phyloP scores from a whole-genome alignment of 129 eudicot species.

The Sambucus nigra region DNA sequence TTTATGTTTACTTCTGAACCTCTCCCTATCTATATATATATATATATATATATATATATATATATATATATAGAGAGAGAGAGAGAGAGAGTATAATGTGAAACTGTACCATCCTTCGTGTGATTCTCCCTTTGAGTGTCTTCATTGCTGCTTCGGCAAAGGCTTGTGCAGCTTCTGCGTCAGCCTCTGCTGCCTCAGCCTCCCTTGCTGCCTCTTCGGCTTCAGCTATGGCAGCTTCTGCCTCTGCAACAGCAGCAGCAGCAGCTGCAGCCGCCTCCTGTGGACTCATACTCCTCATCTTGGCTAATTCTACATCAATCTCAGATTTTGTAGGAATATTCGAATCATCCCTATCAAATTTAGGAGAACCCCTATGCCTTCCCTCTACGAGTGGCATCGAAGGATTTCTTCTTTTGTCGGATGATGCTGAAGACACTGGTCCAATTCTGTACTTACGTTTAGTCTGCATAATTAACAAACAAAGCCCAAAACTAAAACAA shows the following conservation, averaged over 20 bases:
- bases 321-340: conserved; percentile 44
- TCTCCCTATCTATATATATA: no score
- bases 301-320: conserved; percentile 71
- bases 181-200: conserved; percentile 98
- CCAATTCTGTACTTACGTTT: conserved; percentile 70
- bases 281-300: conserved; percentile 87
- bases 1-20: no score
- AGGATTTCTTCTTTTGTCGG: conserved; percentile 50
- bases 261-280: conserved; percentile 95
- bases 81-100: not conserved
- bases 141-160: conserved; percentile 93
- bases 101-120: conserved; percentile 51
- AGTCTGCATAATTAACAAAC: conserved; percentile 25
- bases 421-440: conserved; percentile 27
- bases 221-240: conserved; percentile 92
- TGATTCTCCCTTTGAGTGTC: conserved; percentile 65
- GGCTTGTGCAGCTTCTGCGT: conserved; percentile 92
- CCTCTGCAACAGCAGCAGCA: conserved; percentile 93
- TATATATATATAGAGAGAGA: not conserved
- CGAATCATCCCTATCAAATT: conserved; percentile 38
- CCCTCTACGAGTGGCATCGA: conserved; percentile 41
- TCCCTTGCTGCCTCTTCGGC: conserved; percentile 94
- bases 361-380: conserved; percentile 41
- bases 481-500: no score
- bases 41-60: not conserved